These are phyloP conservation scores for Aspergillus diversus DNA, from an alignment of 495 filamentous ascomycete species.

Conservation along the genomic window DNA sequence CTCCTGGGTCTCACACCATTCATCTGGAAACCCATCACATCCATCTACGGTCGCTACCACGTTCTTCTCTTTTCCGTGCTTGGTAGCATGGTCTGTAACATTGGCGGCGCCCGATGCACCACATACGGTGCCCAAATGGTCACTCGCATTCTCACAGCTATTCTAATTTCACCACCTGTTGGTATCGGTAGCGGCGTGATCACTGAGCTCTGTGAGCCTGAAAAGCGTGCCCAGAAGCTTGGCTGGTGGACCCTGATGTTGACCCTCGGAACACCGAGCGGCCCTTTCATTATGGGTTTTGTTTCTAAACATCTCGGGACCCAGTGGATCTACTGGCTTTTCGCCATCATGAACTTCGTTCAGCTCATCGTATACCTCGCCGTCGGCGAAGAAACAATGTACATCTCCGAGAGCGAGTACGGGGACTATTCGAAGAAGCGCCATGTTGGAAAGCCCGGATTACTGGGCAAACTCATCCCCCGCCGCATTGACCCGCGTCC, in stretches of 20 bases:
- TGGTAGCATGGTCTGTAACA: constrained; percentile 39
- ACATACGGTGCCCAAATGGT: constrained; percentile 36
- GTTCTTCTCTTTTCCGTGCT: constrained; percentile 36
- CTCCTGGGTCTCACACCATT: constrained; percentile 35
- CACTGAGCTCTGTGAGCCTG: constrained; percentile 33
- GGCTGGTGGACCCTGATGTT: constrained; percentile 41
- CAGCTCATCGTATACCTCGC: constrained; percentile 32
- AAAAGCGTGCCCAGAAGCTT: constrained; percentile 34
- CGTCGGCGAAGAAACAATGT: constrained; percentile 36
- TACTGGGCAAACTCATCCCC: constrained; percentile 25
- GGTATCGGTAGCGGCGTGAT: constrained; percentile 40
- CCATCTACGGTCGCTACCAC: constrained; percentile 35
- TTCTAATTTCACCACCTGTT: constrained; percentile 38
- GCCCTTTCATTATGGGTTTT: constrained; percentile 41
- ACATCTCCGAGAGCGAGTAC: constrained; percentile 16
- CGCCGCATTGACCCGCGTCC: constrained; percentile 27
- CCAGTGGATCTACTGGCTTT: constrained; percentile 43
- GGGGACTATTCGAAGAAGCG: background rate
- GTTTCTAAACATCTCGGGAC: constrained; percentile 35
- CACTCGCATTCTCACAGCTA: constrained; percentile 33
- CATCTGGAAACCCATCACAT: constrained; percentile 38
- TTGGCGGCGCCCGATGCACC: constrained; percentile 36
- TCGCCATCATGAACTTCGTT: constrained; percentile 37
- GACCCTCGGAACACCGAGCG: constrained; percentile 34
- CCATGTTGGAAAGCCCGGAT: background rate